Evolutionary conservation across 2,329 filamentous ascomycete genomes (phyloP), one percentile per base, ranked within the genome.

Genomic region (Thelonectria olida): DNA sequence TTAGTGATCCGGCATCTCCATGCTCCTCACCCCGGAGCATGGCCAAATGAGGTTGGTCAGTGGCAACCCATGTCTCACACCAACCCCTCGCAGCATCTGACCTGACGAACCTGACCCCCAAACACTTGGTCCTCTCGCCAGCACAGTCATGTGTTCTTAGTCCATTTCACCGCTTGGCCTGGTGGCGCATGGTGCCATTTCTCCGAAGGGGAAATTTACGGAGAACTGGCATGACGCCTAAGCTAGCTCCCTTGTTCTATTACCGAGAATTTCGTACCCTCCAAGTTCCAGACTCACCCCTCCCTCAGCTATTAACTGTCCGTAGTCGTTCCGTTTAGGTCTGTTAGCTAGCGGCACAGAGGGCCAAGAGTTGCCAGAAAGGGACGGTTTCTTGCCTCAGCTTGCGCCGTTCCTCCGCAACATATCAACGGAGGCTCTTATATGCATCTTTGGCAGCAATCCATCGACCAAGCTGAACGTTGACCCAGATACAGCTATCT

Each of bases 31-130:
- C 12, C 10, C 7, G 38, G 20, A 36, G 12, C 28, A 13, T 27
- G 10, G 8, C 50, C 17, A 25, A 36, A 20, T 27, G 28, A 41
- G 52, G 7, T 15, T 39, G n/a, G 22, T 39, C 52, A 41, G 42
- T 39, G 52, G 52, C 28, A 54, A 54, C 22, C 52, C 17, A 19
- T 31, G 27, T 54, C 38, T 34, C 22, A 13, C 12, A 19, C 22
- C 42, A 53, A 28, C 13, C 41, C 19, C 31, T 54, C 41, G n/a
- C 52, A 47, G 15, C 41, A 41, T 19, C 38, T 54, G 42, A 39
- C 42, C 34, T 19, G 41, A 27, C 22, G 28, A 47, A 54, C 23
- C 47, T 20, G 28, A 48, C 20, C 7, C n/a, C n/a, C n/a, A n/a
- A n/a, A n/a, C n/a, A n/a, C n/a, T n/a, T n/a, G n/a, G n/a, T n/a